Conservation (phyloP, 768 basidiomycete species). For the Auriscalpium orientale region DNA sequence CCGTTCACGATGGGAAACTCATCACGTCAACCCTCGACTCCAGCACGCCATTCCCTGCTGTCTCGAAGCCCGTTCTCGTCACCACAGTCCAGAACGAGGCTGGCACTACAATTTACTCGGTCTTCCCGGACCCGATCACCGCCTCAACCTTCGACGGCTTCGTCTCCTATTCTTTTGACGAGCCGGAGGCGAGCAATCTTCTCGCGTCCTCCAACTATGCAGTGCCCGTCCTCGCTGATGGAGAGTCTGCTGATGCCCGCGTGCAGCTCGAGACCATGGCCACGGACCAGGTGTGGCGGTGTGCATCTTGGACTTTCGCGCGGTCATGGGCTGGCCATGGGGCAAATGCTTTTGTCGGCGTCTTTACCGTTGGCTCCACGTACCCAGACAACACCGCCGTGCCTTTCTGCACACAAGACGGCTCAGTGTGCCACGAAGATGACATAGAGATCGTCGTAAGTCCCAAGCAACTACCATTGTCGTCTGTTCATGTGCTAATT, state of each 20-base stretch:
- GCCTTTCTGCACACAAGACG: conserved; percentile 47
- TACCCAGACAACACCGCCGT: conserved; percentile 57
- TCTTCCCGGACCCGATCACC: conserved; percentile 33
- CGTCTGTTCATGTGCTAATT: not conserved
- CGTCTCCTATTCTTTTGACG: conserved; percentile 40
- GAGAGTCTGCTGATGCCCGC: conserved; percentile 38
- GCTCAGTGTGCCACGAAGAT: conserved; percentile 71
- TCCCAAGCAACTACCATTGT: conserved; percentile 4
- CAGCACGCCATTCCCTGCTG: conserved; percentile 48
- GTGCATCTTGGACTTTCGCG: conserved; percentile 64
- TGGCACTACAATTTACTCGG: conserved; percentile 47
- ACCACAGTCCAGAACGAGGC: conserved; percentile 72
- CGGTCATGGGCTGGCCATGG: conserved; percentile 59
- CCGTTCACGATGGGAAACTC: conserved; percentile 55
- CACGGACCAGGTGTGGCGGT: conserved; percentile 66
- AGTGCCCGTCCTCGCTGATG: conserved; percentile 20
- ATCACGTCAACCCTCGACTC: conserved; percentile 61
- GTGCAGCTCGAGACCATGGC: conserved; percentile 49
- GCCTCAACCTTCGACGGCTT: conserved; percentile 30
- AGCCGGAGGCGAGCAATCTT: conserved; percentile 35
- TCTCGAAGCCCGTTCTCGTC: conserved; percentile 60
- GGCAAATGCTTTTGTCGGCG: conserved; percentile 59
- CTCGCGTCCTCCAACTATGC: conserved; percentile 42
- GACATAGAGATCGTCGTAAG: conserved; percentile 74
- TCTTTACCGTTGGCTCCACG: conserved; percentile 59